Evolutionary conservation across 2,329 filamentous ascomycete genomes (phyloP), one percentile per base, ranked within the genome.

Genomic region (Trichocomaceae sp.): DNA sequence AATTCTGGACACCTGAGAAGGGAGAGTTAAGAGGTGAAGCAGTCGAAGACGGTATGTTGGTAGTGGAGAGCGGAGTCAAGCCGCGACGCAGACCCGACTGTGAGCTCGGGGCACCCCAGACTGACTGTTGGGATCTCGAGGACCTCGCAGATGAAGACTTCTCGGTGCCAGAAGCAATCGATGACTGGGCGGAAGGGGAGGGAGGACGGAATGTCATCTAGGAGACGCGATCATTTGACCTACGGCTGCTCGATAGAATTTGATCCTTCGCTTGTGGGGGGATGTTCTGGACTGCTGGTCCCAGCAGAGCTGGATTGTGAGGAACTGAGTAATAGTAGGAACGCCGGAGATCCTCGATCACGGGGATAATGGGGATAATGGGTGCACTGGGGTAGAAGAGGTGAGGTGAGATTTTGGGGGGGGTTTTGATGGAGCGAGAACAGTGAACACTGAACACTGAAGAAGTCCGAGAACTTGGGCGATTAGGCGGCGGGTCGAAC

Each of bases 1-100:
- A 74, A 60, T 73, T 74, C 59, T 79, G 70, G 59, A 80, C 71
- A 52, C 77, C 75, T 62, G 78, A 79, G 65, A 80, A 81, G 60
- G 72, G 76, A 55, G 79, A 74, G 49, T 73, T 71, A 52, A 78
- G 73, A 48, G 79, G 77, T 58, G 79, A 80, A 53, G 77, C 75
- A 57, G 74, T 71, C 57, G 75, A 70, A 58, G 66, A 70, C 55
- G 72, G 74, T 59, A 76, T 65, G 63, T 76, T 74, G 58, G 72
- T 76, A 61, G 77, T 82, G 62, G 80, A 78, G 64, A 83, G 78
- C 67, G 81, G 80, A 63, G 81, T 77, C 67, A 80, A 72, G 63
- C 77, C 76, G 71, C 81, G 78, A 66, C 80, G 79, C 69, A 76
- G 72, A 70, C 70, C 75, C 64, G 79, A 75, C 68, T 79, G 77